Percentiles rank a stretch among this genome's conserved stretches.
Conservation (phyloP, 176 grass and related monocot species). For the Oryza coarctata region DNA sequence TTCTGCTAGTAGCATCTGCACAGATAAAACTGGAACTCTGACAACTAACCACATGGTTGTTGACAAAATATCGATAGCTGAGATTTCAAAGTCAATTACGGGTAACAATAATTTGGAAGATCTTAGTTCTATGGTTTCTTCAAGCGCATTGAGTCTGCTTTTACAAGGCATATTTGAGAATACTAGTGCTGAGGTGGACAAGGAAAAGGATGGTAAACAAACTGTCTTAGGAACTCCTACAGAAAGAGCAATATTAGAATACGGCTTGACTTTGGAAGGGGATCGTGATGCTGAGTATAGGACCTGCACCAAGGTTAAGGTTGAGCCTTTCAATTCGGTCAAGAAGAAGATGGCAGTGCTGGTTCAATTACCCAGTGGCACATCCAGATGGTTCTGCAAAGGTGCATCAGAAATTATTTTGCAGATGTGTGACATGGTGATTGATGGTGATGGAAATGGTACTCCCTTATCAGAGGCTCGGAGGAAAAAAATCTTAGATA, state of each 20-base stretch:
- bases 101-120: slow-evolving; percentile 39
- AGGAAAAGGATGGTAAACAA: slow-evolving; percentile 69
- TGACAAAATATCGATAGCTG: slow-evolving; percentile 84
- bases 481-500: slow-evolving; percentile 51
- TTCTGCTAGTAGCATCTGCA: slow-evolving; percentile 88
- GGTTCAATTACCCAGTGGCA: slow-evolving; percentile 56
- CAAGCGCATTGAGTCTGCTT: slow-evolving; percentile 51
- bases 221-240: slow-evolving; percentile 85
- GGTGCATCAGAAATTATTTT: slow-evolving; percentile 89
- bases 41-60: slow-evolving; percentile 98
- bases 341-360: slow-evolving; percentile 93
- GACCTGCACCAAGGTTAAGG: slow-evolving; percentile 75
- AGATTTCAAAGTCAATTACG: slow-evolving; percentile 58
- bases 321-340: slow-evolving; percentile 93
- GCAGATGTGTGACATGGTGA: slow-evolving; percentile 67
- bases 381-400: slow-evolving; percentile 71
- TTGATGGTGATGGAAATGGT: slow-evolving; percentile 61
- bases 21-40: slow-evolving; percentile 97
- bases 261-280: slow-evolving; percentile 69
- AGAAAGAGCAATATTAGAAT: slow-evolving; percentile 84
- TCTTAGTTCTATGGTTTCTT: slow-evolving; percentile 54
- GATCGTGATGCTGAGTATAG: slow-evolving; percentile 40
- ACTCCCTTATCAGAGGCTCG: slow-evolving; percentile 50
- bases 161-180: slow-evolving; percentile 90
- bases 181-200: slow-evolving; percentile 78